Evolutionary conservation across 2,329 filamentous ascomycete species (phyloP), one percentile per base, ranked within the genome.

Genomic region (Arthroderma sp.): DNA sequence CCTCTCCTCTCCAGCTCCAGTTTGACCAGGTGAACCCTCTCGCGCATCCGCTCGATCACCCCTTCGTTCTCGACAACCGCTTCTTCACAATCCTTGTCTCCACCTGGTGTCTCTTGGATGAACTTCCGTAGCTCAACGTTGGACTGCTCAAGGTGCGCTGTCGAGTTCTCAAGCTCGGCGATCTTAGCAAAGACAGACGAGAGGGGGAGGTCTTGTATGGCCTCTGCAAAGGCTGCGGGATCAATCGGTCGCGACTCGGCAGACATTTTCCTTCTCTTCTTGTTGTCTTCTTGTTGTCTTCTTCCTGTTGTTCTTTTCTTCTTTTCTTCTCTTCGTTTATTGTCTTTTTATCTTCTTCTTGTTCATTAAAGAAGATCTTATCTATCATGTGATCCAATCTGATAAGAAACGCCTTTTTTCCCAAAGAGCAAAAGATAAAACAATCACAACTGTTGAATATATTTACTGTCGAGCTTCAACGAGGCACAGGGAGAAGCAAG

Each of bases 171-270:
- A 8, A 85, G 73, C 64, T 85, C 82, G 58, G 77, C 74, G 58
- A 78, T 78, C 74, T 84, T 85, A 66, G 75, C 72, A 71, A 83
- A 81, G 28, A 85, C 71, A 19, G 78, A 75, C 59, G 79, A 76
- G 62, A 83, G 70, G 8, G 81, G 77, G 6, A 85, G 78, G 58
- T 78, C 75, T 64, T 76, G 70, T 62, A 85, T 76, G 19, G 82
- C 82, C 61, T 74, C 69, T 56, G 77, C 74, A 66, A 82, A 82
- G 59, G 73, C 75, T 33, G 68, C 64, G n/a, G 74, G 67, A 21
- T 74, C 69, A 60, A 82, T 81, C 31, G 79, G 78, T 15, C 64
- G 64, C 9, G 76, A 63, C 65, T 74, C 55, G 13, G 51, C 51
- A 31, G 51, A 54, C 51, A 54, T 54, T 13, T 52, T 17, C 6